A percentile compares a stretch with the other conserved stretches of the same genome.
phyloP scores from a whole-genome alignment of 257 asterid species.

The Mentha longifolia region DNA sequence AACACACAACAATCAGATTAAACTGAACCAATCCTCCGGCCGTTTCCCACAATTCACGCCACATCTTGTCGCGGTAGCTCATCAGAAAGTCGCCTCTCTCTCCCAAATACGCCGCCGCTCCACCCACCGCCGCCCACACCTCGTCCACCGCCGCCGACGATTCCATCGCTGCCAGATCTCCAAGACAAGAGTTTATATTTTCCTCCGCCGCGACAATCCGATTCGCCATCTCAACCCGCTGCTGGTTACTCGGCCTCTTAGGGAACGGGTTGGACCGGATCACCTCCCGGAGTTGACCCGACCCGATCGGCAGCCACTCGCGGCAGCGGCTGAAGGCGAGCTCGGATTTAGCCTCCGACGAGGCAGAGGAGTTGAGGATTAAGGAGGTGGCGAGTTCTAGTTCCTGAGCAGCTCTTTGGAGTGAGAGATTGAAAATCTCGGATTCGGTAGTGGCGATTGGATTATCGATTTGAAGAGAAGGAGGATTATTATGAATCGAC shows the following conservation, averaged over 20 bases:
- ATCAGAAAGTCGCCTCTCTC: slow-evolving; percentile 10
- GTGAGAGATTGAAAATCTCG: slow-evolving; percentile 29
- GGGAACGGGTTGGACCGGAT: slow-evolving; percentile 27
- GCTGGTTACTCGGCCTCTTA: not conserved
- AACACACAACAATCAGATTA: not conserved
- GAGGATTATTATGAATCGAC: not conserved
- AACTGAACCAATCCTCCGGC: not conserved
- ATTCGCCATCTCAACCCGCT: slow-evolving; percentile 12
- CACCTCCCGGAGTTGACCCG: slow-evolving; percentile 13
- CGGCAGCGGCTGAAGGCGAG: slow-evolving; percentile 3
- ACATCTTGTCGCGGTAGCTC: not conserved
- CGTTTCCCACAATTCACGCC: not conserved
- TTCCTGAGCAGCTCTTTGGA: slow-evolving; percentile 18
- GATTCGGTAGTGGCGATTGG: slow-evolving; percentile 5
- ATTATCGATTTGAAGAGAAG: not conserved
- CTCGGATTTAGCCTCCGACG: not conserved
- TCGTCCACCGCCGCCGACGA: not conserved
- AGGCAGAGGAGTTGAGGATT: not conserved
- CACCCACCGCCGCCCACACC: not conserved
- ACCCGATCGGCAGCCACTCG: not conserved
- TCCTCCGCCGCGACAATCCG: slow-evolving; percentile 14
- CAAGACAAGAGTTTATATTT: slow-evolving; percentile 2
- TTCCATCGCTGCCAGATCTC: not conserved
- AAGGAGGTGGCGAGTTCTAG: slow-evolving; percentile 16
- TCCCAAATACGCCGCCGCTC: not conserved